Base-by-base conservation (phyloP, 2,329 filamentous ascomycete species). In the Ophiostoma himal-ulmi region DNA sequence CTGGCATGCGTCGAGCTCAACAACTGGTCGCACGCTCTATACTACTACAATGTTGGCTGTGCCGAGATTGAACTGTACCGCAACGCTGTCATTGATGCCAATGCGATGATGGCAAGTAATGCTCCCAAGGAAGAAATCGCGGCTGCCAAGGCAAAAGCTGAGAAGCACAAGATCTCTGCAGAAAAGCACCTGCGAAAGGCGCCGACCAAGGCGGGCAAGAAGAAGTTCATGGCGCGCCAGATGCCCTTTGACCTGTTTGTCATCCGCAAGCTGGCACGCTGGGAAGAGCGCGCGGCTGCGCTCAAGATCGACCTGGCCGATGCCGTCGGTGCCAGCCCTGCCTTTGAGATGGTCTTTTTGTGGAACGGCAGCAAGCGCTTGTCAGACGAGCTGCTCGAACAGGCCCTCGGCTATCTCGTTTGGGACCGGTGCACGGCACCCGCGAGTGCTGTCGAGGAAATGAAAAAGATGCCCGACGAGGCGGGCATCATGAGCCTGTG, bases 321-420 rank as follows among this genome's bases (percentile, higher is more conserved):
- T 75, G 93, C 91, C 0, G 84, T 96, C 10, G 93, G 93, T 0
- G 84, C 92, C 3, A 91, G 89, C 72, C 95, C 95, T 0, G 83
- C 92, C 0, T 87, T 93, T 76, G 95, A 98, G 81, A 96, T 98
- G 91, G 89, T 91, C 14, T 96, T 94, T 78, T 88, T 98, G 75
- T 98, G 94, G 94, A 94, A 92, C 76, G 94, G 94, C 0, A 88
- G 88, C 75, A 94, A 92, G 79, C 88, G 93, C 70, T 96, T 97
- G 92, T 82, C 85, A 1, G 75, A 80, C 0, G 80, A 81, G 0
- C 86, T 94, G 72, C 82, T 97, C 17, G 82, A 90, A 67, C 80
- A 83, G 60, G 91, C 88, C 0, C 78, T 92, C 52, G 8, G 78
- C 0, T 84, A 85, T n/a, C 80, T 97, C 13, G 81, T 83, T 0